phyloP scores from a whole-genome alignment of 2,329 filamentous ascomycete genomes.

The Penicillium freii region DNA sequence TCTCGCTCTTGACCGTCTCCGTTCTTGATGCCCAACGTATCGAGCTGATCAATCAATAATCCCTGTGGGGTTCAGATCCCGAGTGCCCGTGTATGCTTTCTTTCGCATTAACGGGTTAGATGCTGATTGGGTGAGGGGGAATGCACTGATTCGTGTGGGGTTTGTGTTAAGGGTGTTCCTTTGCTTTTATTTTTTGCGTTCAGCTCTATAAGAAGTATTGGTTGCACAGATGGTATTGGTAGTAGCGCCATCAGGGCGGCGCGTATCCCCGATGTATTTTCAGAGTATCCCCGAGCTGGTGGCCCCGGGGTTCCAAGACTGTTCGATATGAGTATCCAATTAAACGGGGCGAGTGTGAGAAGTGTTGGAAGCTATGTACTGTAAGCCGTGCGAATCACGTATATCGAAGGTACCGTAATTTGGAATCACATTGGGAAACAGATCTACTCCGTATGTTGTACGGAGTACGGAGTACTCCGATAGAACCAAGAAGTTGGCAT shows the following conservation, averaged over 20 bases:
- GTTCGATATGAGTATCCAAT: background rate
- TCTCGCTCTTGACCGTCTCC: background rate
- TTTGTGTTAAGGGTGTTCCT: background rate
- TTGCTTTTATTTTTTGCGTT: background rate
- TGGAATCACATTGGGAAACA: background rate
- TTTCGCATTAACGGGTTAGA: background rate
- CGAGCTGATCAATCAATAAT: background rate
- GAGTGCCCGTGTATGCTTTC: background rate
- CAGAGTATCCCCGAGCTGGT: too few species aligned
- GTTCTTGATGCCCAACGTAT: conserved; percentile 4
- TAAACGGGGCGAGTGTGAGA: background rate
- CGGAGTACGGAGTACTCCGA: background rate
- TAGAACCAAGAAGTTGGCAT: too few species aligned
- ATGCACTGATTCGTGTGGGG: background rate
- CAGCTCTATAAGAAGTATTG: background rate
- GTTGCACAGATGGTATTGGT: too few species aligned
- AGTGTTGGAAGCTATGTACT: background rate
- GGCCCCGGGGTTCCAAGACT: background rate
- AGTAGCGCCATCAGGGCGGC: background rate
- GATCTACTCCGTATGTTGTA: background rate
- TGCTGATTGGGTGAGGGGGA: background rate
- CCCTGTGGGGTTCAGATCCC: background rate
- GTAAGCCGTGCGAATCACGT: background rate
- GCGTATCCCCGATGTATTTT: too few species aligned
- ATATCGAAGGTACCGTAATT: background rate